These are phyloP conservation scores for Penicillium flavigenum DNA, from an alignment of 495 filamentous ascomycete species.

Conservation along the genomic window DNA sequence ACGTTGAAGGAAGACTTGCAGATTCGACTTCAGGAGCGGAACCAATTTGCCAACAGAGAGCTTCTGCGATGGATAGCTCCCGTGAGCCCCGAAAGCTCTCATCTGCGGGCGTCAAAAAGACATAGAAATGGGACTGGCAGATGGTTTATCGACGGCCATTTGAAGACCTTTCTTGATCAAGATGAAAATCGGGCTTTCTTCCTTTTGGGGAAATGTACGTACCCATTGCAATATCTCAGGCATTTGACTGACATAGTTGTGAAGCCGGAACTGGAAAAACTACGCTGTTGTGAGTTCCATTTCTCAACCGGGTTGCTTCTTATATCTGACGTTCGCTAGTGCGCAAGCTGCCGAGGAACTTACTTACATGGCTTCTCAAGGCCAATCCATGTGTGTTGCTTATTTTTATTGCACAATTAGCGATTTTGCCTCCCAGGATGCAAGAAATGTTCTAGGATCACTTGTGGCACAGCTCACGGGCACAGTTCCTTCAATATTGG, in stretches of 20 bases:
- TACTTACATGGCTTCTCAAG: conserved; percentile 8
- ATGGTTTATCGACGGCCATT: conserved; percentile 22
- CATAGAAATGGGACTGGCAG: conserved; percentile 11
- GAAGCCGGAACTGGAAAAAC: conserved; percentile 27
- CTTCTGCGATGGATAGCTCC: conserved; percentile 27
- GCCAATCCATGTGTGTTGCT: conserved; percentile 12
- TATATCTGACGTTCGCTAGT: conserved; percentile 8
- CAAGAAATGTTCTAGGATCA: conserved; percentile 24
- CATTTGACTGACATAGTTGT: not conserved
- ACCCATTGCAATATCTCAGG: too few relatives aligned
- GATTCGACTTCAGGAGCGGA: conserved; percentile 20
- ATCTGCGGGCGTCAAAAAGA: conserved; percentile 19
- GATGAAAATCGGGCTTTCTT: conserved; percentile 10
- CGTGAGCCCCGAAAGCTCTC: conserved; percentile 20
- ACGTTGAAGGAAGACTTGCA: conserved; percentile 21
- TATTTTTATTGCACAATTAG: conserved; percentile 29
- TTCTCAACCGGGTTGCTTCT: not conserved
- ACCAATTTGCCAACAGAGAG: conserved; percentile 9
- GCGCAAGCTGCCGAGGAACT: conserved; percentile 24
- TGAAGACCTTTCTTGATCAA: conserved; percentile 15
- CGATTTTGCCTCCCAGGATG: conserved; percentile 21
- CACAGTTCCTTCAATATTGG: conserved; percentile 16
- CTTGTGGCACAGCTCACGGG: conserved; percentile 23
- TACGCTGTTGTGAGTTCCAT: conserved; percentile 21
- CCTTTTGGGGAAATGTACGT: conserved; percentile 28